Evolutionary conservation across 1,284 basidiomycete species (phyloP), one percentile per base, ranked within the genome.

Genomic region (Takashimella koratensis): DNA sequence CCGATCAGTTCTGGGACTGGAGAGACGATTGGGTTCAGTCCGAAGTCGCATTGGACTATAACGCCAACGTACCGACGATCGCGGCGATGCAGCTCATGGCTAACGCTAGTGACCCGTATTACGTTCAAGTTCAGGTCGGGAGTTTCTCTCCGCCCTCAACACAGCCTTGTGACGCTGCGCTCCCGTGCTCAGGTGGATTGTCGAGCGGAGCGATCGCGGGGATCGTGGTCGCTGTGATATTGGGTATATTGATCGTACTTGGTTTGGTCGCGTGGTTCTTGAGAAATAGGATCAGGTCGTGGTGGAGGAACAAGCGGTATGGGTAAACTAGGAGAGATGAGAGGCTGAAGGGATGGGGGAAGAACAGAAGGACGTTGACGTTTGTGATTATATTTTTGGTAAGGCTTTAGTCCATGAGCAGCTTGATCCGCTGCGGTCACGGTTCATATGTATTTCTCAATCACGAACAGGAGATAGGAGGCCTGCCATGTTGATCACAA

Each of bases 51-150:
- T 54, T 75, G 45, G 78, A 79, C 62, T 92, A 93, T 71, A 90
- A 88, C 61, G 88, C 91, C 1, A 90, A 90, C 2, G 79, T 95
- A 73, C 79, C 94, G 16, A 86, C 88, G 3, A 80, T 95, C 22
- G 84, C 86, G 0, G 87, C 90, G 16, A 71, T 69, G 69, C 64
- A 67, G 43, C 45, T 57, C 36, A 24, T 21, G 5, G 43, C 43
- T 13, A 69, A 69, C 49, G 54, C 49, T 19, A 56, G 63, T 3
- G 88, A 94, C 63, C 91, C 91, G 0, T 89, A 81, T 74, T 95
- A 84, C 68, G 88, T 86, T 22, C 73, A 78, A 11, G 76, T 93
- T 27, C 74, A 83, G 68, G 82, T 81, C 0, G 87, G 86, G 30
- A 82, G 81, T 44, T 90, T 86, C 68, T 80, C 82, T 27, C 80